phyloP scores from a whole-genome alignment of 78 protist genomes.

The Dictyostelium discoideum region dicty_2.7 NC_007088.5:4619501-4620000 shows the following conservation, averaged over 20 bases:
- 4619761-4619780: neutral
- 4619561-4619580: neutral
- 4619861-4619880: neutral
- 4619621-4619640: neutral
- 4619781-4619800: neutral
- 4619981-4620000: neutral
- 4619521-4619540: neutral
- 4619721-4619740: slow-evolving; percentile 66
- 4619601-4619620: neutral
- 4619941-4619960: neutral
- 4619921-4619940: neutral
- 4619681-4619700: slow-evolving; percentile 40
- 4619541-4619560: neutral
- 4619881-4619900: neutral
- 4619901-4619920: slow-evolving; percentile 15
- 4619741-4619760: slow-evolving; percentile 21
- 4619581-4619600: neutral
- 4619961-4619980: too few relatives aligned
- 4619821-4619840: neutral
- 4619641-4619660: neutral
- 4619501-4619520: slow-evolving; percentile 3
- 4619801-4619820: neutral
- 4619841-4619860: neutral
- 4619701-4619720: slow-evolving; percentile 70
- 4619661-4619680: slow-evolving; percentile 51